Evolutionary conservation across 1,284 basidiomycete genomes (phyloP).

Genomic region (Anthracocystis panici-leucophaei): DNA sequence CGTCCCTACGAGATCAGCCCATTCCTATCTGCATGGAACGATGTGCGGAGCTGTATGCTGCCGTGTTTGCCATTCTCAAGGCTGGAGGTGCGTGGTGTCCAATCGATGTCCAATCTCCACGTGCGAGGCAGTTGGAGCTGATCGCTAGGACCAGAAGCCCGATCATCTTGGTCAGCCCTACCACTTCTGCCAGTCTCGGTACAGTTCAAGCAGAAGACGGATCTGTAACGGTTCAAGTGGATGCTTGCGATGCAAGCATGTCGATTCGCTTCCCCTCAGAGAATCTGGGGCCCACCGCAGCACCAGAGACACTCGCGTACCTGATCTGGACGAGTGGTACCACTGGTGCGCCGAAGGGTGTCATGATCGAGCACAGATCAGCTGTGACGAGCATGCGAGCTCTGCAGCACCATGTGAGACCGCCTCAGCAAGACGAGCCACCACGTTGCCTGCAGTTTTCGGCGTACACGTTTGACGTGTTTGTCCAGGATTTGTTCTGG

Average conservation of each 20-base stretch:
- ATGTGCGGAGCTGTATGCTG: conserved; percentile 22
- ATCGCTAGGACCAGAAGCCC: conserved; percentile 21
- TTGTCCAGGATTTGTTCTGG: conserved; percentile 49
- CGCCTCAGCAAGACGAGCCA: conserved; percentile 1
- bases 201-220: not conserved
- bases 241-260: conserved; percentile 1
- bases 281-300: conserved; percentile 6
- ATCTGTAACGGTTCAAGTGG: not conserved
- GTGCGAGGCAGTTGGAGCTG: conserved; percentile 44
- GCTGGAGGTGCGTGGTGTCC: conserved; percentile 57
- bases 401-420: conserved; percentile 28
- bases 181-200: conserved; percentile 13
- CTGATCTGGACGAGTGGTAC: conserved; percentile 65
- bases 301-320: conserved; percentile 41
- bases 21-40: conserved; percentile 27
- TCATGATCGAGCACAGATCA: conserved; percentile 37
- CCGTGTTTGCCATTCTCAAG: conserved; percentile 29
- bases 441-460: conserved; percentile 42
- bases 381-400: conserved; percentile 34
- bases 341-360: conserved; percentile 58
- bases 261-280: not conserved
- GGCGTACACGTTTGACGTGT: conserved; percentile 48
- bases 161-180: conserved; percentile 23
- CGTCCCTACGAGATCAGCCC: conserved; percentile 14
- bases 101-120: conserved; percentile 53